Percentiles rank a stretch among this genome's conserved stretches.
Conservation (phyloP, 2,329 filamentous ascomycete species). For the Cercospora sojina region DNA sequence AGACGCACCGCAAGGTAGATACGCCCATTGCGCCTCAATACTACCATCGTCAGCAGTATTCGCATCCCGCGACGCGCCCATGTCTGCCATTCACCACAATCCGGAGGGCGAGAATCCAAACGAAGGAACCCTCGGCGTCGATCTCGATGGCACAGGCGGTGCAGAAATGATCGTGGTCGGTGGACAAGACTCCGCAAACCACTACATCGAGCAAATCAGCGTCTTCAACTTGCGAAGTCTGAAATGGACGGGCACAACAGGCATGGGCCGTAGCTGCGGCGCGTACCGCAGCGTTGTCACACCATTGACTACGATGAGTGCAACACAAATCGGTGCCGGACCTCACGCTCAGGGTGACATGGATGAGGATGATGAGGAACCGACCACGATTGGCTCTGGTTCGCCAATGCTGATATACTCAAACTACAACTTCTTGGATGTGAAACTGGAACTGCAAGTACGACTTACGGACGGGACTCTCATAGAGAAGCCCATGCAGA, state of each 20-base stretch:
- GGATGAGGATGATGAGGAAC: slow-evolving; percentile 41
- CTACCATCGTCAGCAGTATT: slow-evolving; percentile 85
- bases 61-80: slow-evolving; percentile 75
- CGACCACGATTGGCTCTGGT: slow-evolving; percentile 42
- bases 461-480: slow-evolving; percentile 79
- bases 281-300: slow-evolving; percentile 95
- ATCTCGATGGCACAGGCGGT: slow-evolving; percentile 85
- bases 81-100: slow-evolving; percentile 87
- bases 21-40: slow-evolving; percentile 94
- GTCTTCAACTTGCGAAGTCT: slow-evolving; percentile 94
- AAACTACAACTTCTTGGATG: slow-evolving; percentile 97
- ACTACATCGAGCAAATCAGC: slow-evolving; percentile 98
- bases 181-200: slow-evolving; percentile 94
- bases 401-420: slow-evolving; percentile 92
- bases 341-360: slow-evolving; percentile 44
- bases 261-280: slow-evolving; percentile 86
- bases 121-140: slow-evolving; percentile 81
- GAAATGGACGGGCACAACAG: slow-evolving; percentile 90
- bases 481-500: slow-evolving; percentile 84
- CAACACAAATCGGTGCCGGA: slow-evolving; percentile 65
- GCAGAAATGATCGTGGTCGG: slow-evolving; percentile 97
- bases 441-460: slow-evolving; percentile 91
- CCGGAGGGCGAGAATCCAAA: slow-evolving; percentile 79
- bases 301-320: slow-evolving; percentile 68
- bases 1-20: slow-evolving; percentile 86